These are phyloP conservation scores for Asterophora parasitica DNA, from an alignment of 768 basidiomycete genomes.

Conservation along the genomic window DNA sequence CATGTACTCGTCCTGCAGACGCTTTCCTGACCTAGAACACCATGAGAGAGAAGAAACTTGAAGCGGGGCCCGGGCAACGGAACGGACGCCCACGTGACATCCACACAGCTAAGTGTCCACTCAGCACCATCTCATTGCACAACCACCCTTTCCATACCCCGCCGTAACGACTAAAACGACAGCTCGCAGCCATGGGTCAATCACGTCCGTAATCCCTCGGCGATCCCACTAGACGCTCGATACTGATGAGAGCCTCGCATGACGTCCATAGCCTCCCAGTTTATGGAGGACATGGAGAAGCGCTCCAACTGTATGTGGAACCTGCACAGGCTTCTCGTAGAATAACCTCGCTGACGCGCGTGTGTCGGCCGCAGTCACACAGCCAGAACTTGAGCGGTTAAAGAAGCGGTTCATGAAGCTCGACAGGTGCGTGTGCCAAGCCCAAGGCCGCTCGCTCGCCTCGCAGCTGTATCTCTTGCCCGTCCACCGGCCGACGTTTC, in stretches of 20 bases:
- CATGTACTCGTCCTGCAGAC: conserved; percentile 3
- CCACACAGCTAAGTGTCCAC: no score
- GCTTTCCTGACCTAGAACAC: not conserved
- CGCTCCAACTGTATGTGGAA: conserved; percentile 87
- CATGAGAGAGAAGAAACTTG: not conserved
- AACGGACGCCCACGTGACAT: conserved; percentile 5
- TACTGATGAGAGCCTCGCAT: conserved; percentile 4
- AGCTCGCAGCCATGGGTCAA: conserved; percentile 57
- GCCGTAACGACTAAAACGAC: not conserved
- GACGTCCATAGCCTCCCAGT: conserved; percentile 67
- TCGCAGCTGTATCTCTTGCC: not conserved
- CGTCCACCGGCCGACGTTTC: not conserved
- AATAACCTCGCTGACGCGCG: conserved; percentile 7
- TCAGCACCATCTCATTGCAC: not conserved
- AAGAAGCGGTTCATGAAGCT: conserved; percentile 99
- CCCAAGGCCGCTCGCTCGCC: no score
- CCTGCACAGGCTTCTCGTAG: not conserved
- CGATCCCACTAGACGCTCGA: not conserved
- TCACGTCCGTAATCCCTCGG: conserved; percentile 52
- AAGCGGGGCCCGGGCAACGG: not conserved
- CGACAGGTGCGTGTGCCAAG: conserved; percentile 70
- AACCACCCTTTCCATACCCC: not conserved
- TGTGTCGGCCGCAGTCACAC: conserved; percentile 64
- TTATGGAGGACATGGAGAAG: conserved; percentile 97
- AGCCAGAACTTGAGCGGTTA: conserved; percentile 86